Base-by-base conservation (phyloP, 306 rosid species). In the Fagus crenata region DNA sequence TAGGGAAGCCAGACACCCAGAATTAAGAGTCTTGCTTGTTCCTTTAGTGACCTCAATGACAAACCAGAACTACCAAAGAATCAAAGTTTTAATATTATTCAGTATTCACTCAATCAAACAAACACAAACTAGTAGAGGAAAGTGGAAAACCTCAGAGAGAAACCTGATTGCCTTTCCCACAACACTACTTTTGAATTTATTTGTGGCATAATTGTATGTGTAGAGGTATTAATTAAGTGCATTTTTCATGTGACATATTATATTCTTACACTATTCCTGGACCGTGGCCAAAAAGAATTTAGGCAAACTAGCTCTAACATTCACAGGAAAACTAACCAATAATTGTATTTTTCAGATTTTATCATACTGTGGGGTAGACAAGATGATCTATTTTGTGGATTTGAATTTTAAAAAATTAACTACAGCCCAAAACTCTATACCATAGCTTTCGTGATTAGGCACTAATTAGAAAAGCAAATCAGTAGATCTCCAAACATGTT, bases 21-120 rank as follows among this genome's bases (percentile, higher is more conserved):
- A 77, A 85, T 85, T 22, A 83, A 69, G 84, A 85, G 71, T 39
- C 74, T 80, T 77, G 83, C 77, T 90, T 77, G 67, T 56, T 46
- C 11, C 51, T 46, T 46, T 77, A 82, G 43, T 73, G 81, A 79
- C 77, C 43, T 72, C 63, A 43, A 33, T 80, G 82, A 77, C 87
- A 81, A 82, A 56, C 74, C 77, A 75, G 77, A 87, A 75, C 83
- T 67, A 73, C 76, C 76, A 22, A 75, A 46, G 15, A 78, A 67
- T 7, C 83, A 63, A 82, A 81, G 80, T 43, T 71, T 49, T 71
- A 63, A 15, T 58, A 78, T 85, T 78, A 67, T 80, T 84, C 76
- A 53, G 70, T 53, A 67, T 80, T 84, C 76, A 53, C 70, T 53
- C 85, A 77, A 74, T 76, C 76, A 81, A 49, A 37, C 64, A 60